Conservation (phyloP, 176 grass and related monocot species). For the Puccinellia tenuiflora region DNA sequence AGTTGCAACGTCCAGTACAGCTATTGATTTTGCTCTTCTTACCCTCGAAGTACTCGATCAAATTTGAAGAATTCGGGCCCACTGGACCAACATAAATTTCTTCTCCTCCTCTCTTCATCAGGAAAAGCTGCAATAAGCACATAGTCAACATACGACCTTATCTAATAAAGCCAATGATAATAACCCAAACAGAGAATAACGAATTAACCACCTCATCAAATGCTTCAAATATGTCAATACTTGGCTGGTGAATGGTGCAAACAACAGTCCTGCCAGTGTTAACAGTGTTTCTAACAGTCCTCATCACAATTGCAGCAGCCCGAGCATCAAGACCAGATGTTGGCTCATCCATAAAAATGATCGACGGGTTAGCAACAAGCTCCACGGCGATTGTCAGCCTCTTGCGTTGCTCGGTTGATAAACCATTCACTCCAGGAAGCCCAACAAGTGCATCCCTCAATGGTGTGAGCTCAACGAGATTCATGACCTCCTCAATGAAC, state of each 20-base stretch:
- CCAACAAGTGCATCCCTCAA: conserved; percentile 78
- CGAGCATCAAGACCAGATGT: conserved; percentile 90
- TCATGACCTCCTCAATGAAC: conserved; percentile 89
- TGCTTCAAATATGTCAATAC: conserved; percentile 96
- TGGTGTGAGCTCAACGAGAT: conserved; percentile 78
- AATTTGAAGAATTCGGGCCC: conserved; percentile 63
- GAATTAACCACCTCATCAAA: conserved; percentile 76
- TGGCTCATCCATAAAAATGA: conserved; percentile 97
- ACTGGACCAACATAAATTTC: conserved; percentile 91
- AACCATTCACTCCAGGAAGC: conserved; percentile 74
- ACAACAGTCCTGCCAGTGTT: conserved; percentile 87
- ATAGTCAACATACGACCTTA: conserved; percentile 6
- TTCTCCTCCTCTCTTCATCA: conserved; percentile 93
- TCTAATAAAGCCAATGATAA: conserved; percentile 17
- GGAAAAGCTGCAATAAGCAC: conserved; percentile 57
- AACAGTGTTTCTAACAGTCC: conserved; percentile 82
- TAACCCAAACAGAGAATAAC: background rate
- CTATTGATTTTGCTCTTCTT: conserved; percentile 15
- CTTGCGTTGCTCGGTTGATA: conserved; percentile 91
- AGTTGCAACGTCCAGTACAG: background rate
- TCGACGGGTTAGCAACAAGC: conserved; percentile 86
- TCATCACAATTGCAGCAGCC: conserved; percentile 94
- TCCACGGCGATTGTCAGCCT: conserved; percentile 91
- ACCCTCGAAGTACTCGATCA: conserved; percentile 97
- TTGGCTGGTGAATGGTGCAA: conserved; percentile 97